These are phyloP conservation scores for Microdochium nivale DNA, from an alignment of 2,329 filamentous ascomycete genomes.

Conservation along the genomic window DNA sequence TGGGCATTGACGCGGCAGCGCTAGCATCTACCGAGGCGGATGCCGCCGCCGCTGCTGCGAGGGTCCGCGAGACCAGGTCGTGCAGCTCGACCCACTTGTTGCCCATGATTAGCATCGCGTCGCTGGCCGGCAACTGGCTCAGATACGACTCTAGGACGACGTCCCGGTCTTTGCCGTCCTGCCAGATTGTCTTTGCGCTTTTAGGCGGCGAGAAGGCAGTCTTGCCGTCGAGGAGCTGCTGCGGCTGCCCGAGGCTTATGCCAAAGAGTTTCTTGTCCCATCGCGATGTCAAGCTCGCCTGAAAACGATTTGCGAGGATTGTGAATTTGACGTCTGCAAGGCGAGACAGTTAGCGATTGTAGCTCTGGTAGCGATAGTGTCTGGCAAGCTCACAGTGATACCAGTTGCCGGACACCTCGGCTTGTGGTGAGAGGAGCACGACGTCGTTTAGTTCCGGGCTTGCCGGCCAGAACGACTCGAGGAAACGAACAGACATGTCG, in stretches of 20 bases:
- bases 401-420: conserved; percentile 71
- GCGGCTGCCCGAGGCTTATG: conserved; percentile 70
- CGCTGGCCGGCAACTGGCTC: conserved; percentile 77
- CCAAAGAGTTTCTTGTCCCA: conserved; percentile 57
- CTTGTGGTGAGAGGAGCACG: conserved; percentile 74
- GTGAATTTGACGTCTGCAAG: conserved; percentile 61
- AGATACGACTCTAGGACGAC: conserved; percentile 43
- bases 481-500: conserved; percentile 64
- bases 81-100: conserved; percentile 84
- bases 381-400: conserved; percentile 55
- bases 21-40: too few species aligned
- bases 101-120: conserved; percentile 75
- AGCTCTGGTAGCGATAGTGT: not conserved
- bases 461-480: conserved; percentile 83
- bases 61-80: conserved; percentile 60
- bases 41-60: conserved; percentile 34
- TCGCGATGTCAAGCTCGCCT: not conserved
- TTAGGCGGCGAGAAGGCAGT: conserved; percentile 36
- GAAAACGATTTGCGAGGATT: conserved; percentile 57
- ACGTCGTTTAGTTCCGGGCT: conserved; percentile 60
- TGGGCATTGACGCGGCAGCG: too few species aligned
- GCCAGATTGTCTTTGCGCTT: conserved; percentile 3
- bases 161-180: not conserved
- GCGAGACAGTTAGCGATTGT: not conserved
- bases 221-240: conserved; percentile 52